Evolutionary conservation across 495 filamentous ascomycete genomes (phyloP), one percentile per base, ranked within the genome.

Genomic region (Lophiotrema nucula): DNA sequence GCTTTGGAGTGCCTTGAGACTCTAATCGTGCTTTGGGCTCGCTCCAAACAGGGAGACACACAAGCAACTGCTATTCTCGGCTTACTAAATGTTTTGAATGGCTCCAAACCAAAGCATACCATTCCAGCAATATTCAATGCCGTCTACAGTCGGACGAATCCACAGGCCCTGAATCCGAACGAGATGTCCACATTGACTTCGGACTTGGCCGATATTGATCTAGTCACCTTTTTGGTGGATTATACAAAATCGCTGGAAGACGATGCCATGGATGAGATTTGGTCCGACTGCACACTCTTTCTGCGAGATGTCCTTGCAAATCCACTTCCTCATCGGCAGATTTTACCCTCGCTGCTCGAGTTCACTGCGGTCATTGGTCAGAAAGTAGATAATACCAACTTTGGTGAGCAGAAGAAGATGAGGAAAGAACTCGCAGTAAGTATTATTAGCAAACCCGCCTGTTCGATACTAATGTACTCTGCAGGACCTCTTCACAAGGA

Each of bases 181-280:
- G 81, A 90, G 48, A 89, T 92, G 74, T 96, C 91, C 16, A 90
- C 88, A 0, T 71, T 97, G 61, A 95, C 92, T 0, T 88, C 90
- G 8, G 86, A 85, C 55, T 71, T 97, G 4, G 81, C 83, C 22
- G 92, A 96, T 56, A 79, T 81, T 1, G 90, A 95, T 62, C 74
- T 97, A 15, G 89, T 91, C 8, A 81, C 85, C 18, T 99, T 97
- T 68, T 72, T 97, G 51, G 86, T 93, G 4, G 87, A 90, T 44
- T 99, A 97, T 68, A 86, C 90, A 1, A 80, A 83, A 21, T 92
- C 90, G 2, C 75, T 96, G 13, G 93, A 99, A 65, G 93, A 99
- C 62, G 93, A 99, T 76, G 87, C 93, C n/a, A 92, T 97, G 78
- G 95, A 99, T 66, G 93, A 99, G 72, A 96, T 99, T 26, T 99